Evolutionary conservation across 2,329 filamentous ascomycete genomes (phyloP), one percentile per base, ranked within the genome.

Genomic region (Trichoderma endophyticum): DNA sequence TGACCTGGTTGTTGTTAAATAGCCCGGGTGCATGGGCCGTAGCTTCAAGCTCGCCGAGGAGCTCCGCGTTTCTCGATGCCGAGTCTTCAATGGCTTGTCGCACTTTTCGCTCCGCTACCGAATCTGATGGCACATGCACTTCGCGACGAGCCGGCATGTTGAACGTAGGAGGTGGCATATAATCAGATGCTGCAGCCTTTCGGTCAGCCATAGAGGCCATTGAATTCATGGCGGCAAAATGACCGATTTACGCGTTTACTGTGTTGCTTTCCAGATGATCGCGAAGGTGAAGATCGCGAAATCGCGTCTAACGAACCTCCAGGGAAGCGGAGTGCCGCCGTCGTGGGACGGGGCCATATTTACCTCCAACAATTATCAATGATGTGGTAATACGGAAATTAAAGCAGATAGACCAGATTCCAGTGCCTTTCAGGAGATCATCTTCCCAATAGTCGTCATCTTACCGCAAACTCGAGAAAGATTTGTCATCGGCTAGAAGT

Each of bases 21-120:
- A 39, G 51, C 3, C 67, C 68, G 12, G 71, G 71, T 34, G 68
- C 60, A n/a, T 70, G 26, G 3, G 67, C 36, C 3, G 71, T 73
- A 14, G 43, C 59, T 11, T 32, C 68, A 14, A 73, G 71, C 54
- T 73, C 57, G 54, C 57, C 51, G 24, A 73, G 60, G 21, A 73
- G 71, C 18, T 73, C 63, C 6, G 70, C 51, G 26, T 71, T 66
- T 32, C 36, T 63, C 21, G 70, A 67, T 24, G 70, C 72, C 14
- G 72, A 43, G 6, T 18, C 34, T 34, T 70, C 66, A 84, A 85
- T 1, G 80, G 76, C 30, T 77, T 76, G 62, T 36, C 70, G 70
- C 15, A 71, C 70, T 56, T 24, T 60, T 34, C 70, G 62, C 15
- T 71, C 70, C 3, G 70, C 70, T 11, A 21, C 51, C 11, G 70